phyloP scores from a whole-genome alignment of 768 basidiomycete species.

The Xerocomellus amylosporus region DNA sequence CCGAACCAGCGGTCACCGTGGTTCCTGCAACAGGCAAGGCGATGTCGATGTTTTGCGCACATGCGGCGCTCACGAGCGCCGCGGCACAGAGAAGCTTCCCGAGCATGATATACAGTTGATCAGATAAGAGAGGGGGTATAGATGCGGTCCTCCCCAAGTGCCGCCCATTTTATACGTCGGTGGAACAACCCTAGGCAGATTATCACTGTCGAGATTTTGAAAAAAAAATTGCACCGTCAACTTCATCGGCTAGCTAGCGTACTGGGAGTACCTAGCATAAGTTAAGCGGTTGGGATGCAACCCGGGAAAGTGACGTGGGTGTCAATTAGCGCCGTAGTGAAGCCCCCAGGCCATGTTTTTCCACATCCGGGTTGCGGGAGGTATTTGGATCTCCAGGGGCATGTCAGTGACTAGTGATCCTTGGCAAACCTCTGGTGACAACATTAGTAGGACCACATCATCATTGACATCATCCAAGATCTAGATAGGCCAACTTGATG shows the following conservation, averaged over 20 bases:
- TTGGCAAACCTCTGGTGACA: background rate
- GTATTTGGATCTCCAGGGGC: background rate
- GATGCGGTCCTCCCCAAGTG: no score
- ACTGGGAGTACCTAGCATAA: background rate
- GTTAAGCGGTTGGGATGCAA: background rate
- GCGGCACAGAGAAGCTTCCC: slow-evolving; percentile 6
- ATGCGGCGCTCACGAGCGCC: slow-evolving; percentile 16
- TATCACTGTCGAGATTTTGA: background rate
- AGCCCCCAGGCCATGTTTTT: background rate
- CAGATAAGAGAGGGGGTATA: background rate
- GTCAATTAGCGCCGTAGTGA: background rate
- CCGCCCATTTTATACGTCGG: slow-evolving; percentile 4
- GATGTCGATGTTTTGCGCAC: slow-evolving; percentile 42
- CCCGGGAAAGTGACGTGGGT: background rate
- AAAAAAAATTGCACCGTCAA: background rate
- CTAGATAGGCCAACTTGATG: background rate
- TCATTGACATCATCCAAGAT: background rate
- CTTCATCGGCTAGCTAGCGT: background rate
- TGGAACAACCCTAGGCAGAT: background rate
- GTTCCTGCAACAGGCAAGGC: slow-evolving; percentile 34
- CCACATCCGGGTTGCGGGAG: background rate
- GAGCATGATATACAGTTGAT: slow-evolving; percentile 4
- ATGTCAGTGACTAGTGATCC: background rate
- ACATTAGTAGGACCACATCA: background rate
- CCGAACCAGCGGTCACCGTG: slow-evolving; percentile 32